Evolutionary conservation across 495 filamentous ascomycete species (phyloP).

Genomic region (Aspergillus ostianus): DNA sequence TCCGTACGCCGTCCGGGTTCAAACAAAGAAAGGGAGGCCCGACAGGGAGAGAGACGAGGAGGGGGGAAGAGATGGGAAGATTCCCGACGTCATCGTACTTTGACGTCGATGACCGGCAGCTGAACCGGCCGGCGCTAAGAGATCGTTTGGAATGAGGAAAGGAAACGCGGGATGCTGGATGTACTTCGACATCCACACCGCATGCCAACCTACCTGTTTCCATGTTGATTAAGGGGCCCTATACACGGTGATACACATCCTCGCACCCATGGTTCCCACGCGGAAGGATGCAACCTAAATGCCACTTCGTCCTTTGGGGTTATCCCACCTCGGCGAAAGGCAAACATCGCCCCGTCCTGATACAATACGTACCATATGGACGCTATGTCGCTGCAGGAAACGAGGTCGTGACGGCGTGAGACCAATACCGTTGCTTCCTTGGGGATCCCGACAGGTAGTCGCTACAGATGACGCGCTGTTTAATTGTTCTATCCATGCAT

Average conservation of each 20-base stretch:
- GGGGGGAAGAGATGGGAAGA: not conserved
- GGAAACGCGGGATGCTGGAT: not conserved
- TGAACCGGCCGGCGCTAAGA: slow-evolving; percentile 5
- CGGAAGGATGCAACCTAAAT: slow-evolving; percentile 20
- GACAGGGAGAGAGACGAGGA: too few relatives aligned
- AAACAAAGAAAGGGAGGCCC: not conserved
- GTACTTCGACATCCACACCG: not conserved
- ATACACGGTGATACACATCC: not conserved
- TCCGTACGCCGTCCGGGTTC: not conserved
- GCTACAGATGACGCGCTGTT: slow-evolving; percentile 9
- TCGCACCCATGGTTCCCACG: slow-evolving; percentile 12
- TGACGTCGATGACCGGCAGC: slow-evolving; percentile 18
- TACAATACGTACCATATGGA: not conserved
- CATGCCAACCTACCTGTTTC: not conserved
- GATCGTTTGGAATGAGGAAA: not conserved
- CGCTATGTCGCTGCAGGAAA: not conserved
- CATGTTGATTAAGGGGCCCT: not conserved
- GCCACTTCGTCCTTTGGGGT: not conserved
- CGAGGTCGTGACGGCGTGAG: not conserved
- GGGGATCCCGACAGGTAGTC: slow-evolving; percentile 13
- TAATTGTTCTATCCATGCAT: slow-evolving; percentile 12
- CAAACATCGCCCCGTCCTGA: not conserved
- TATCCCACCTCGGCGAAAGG: not conserved
- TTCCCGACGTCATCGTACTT: slow-evolving; percentile 30
- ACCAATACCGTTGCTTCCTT: slow-evolving; percentile 18